phyloP scores from a whole-genome alignment of 164 flowering plant species.

The Macadamia integrifolia region DNA sequence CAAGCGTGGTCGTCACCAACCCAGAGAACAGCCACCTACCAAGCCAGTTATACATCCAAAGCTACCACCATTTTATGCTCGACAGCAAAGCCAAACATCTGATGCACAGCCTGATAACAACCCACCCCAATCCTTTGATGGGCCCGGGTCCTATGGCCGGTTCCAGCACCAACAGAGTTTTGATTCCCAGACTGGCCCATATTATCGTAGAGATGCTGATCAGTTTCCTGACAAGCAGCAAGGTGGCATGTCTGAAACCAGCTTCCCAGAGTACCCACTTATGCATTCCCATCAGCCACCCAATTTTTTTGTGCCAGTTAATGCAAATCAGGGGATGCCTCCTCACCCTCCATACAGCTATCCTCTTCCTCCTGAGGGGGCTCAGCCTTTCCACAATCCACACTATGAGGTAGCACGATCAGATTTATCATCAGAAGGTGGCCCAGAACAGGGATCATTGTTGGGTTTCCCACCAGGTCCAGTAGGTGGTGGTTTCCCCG shows the following conservation, averaged over 20 bases:
- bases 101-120: conserved; percentile 34
- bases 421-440: conserved; percentile 46
- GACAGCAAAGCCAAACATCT: conserved; percentile 29
- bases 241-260: conserved; percentile 32
- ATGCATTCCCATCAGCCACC: conserved; percentile 44
- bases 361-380: conserved; percentile 51
- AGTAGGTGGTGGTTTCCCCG: conserved; percentile 31
- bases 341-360: conserved; percentile 44
- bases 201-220: conserved; percentile 38
- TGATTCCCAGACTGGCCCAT: conserved; percentile 35
- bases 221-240: conserved; percentile 48
- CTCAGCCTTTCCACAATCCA: conserved; percentile 45
- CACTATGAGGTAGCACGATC: conserved; percentile 48
- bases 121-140: conserved; percentile 41
- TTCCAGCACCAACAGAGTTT: conserved; percentile 41
- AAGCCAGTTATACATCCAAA: conserved; percentile 44
- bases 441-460: conserved; percentile 60
- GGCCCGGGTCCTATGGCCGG: conserved; percentile 30
- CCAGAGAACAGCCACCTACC: conserved; percentile 47
- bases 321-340: conserved; percentile 31
- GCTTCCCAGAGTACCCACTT: conserved; percentile 40
- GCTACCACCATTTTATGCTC: conserved; percentile 41
- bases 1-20: conserved; percentile 41
- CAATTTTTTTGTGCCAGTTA: conserved; percentile 44
- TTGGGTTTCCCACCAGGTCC: conserved; percentile 59